A percentile compares a stretch with the other conserved stretches of the same genome.
Conservation (phyloP, 257 asterid genomes). For the Fraxinus pennsylvanica region DNA sequence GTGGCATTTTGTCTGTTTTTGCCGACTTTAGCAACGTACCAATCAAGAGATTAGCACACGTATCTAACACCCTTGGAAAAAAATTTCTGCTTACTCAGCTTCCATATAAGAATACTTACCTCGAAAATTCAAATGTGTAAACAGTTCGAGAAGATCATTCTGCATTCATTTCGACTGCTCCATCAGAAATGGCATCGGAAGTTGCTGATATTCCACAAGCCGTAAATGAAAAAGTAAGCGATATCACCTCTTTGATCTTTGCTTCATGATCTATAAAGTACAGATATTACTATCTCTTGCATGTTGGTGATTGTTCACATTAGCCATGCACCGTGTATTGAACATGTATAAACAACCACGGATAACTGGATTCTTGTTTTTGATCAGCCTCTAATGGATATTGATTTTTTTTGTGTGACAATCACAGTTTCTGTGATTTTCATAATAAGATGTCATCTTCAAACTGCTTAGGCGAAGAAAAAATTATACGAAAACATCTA, state of each 20-base stretch:
- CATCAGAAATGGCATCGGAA: constrained; percentile 42
- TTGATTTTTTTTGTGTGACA: neutral
- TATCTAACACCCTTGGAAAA: constrained; percentile 33
- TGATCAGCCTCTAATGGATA: neutral
- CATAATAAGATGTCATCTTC: neutral
- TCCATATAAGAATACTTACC: constrained; percentile 24
- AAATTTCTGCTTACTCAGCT: constrained; percentile 1
- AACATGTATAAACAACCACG: neutral
- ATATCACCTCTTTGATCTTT: neutral
- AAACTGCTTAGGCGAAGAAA: neutral
- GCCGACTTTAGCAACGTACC: constrained; percentile 43
- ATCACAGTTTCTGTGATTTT: neutral
- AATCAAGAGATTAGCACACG: constrained; percentile 36
- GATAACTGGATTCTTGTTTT: neutral
- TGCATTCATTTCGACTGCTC: constrained; percentile 24
- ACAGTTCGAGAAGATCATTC: constrained; percentile 15
- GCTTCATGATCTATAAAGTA: neutral
- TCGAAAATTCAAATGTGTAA: constrained; percentile 18
- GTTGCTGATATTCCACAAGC: constrained; percentile 43
- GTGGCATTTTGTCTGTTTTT: constrained; percentile 64
- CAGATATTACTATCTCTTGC: neutral
- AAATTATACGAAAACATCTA: neutral
- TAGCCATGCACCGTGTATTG: neutral
- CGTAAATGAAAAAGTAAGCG: constrained; percentile 43
- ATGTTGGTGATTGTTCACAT: neutral